phyloP scores from a whole-genome alignment of 441 rosid genomes.

The Gossypium lobatum region DNA sequence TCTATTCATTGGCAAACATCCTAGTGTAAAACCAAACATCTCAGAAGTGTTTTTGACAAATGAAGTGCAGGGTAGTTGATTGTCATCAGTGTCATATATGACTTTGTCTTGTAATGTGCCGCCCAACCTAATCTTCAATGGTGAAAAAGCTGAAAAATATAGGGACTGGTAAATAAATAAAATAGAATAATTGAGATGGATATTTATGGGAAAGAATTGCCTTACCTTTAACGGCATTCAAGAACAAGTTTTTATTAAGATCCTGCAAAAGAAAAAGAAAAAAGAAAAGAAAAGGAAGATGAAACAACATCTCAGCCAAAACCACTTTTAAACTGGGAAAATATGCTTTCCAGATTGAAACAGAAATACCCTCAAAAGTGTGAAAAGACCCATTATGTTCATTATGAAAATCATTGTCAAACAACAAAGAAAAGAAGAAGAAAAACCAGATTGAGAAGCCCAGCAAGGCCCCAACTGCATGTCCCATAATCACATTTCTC shows the following conservation, averaged over 20 bases:
- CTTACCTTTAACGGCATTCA: slow-evolving; percentile 77
- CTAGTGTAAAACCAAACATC: slow-evolving; percentile 73
- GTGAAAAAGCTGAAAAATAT: slow-evolving; percentile 63
- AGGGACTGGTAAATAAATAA: background rate
- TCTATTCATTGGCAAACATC: slow-evolving; percentile 71
- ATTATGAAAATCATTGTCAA: background rate
- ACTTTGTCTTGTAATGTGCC: slow-evolving; percentile 90
- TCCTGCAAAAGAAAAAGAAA: slow-evolving; percentile 43
- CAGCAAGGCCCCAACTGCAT: slow-evolving; percentile 83
- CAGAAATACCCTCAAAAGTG: background rate
- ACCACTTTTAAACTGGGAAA: slow-evolving; percentile 3
- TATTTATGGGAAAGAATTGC: background rate
- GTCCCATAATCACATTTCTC: slow-evolving; percentile 97
- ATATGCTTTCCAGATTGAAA: background rate
- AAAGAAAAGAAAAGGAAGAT: background rate
- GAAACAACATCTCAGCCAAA: background rate
- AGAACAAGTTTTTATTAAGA: slow-evolving; percentile 47
- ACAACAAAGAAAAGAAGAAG: background rate
- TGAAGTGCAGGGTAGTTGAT: slow-evolving; percentile 49
- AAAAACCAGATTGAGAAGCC: slow-evolving; percentile 82
- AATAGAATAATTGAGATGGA: background rate
- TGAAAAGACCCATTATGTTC: background rate
- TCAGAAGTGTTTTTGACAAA: slow-evolving; percentile 47
- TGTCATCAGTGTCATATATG: slow-evolving; percentile 56
- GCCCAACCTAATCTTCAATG: slow-evolving; percentile 87